Percentiles rank a stretch among this genome's conserved stretches.
These are phyloP conservation scores for Fonsecaea multimorphosa DNA, from an alignment of 2,329 filamentous ascomycete species.

Conservation along the genomic window DNA sequence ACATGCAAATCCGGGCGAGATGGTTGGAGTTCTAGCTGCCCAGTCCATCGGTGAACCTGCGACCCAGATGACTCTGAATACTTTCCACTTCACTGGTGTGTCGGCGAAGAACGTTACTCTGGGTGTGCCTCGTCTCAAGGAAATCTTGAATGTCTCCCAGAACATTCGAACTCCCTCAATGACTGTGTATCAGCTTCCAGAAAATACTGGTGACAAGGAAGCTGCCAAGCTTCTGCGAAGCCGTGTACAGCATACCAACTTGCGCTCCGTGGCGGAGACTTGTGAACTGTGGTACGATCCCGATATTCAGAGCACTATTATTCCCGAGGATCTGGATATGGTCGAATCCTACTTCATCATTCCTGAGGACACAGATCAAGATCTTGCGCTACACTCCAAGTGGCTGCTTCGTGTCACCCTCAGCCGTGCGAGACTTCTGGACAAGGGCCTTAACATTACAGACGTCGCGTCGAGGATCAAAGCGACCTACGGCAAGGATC, in stretches of 20 bases:
- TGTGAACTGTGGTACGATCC: constrained; percentile 99
- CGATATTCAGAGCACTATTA: constrained; percentile 81
- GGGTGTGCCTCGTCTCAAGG: constrained; percentile 98
- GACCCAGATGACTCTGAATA: constrained; percentile 99
- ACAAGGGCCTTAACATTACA: constrained; percentile 89
- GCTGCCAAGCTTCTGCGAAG: constrained; percentile 85
- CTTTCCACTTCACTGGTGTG: constrained; percentile 99
- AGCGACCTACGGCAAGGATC: constrained; percentile 80
- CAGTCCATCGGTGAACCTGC: constrained; percentile 99
- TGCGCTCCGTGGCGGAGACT: constrained; percentile 86
- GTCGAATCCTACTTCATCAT: constrained; percentile 97
- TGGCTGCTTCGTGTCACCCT: constrained; percentile 95
- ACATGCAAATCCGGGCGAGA: constrained; percentile 90
- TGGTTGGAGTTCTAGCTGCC: constrained; percentile 96
- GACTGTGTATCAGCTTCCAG: constrained; percentile 80
- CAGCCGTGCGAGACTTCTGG: constrained; percentile 90
- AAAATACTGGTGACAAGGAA: constrained; percentile 70
- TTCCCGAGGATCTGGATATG: constrained; percentile 88
- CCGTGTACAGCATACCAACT: constrained; percentile 89
- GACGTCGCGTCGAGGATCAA: constrained; percentile 91
- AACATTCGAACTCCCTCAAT: constrained; percentile 99
- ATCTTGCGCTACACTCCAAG: constrained; percentile 74
- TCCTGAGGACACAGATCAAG: constrained; percentile 76
- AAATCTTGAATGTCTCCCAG: constrained; percentile 96
- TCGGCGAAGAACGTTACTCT: constrained; percentile 99